phyloP scores from a whole-genome alignment of 2,329 filamentous ascomycete genomes.

The Arthrobotrys megalospora region DNA sequence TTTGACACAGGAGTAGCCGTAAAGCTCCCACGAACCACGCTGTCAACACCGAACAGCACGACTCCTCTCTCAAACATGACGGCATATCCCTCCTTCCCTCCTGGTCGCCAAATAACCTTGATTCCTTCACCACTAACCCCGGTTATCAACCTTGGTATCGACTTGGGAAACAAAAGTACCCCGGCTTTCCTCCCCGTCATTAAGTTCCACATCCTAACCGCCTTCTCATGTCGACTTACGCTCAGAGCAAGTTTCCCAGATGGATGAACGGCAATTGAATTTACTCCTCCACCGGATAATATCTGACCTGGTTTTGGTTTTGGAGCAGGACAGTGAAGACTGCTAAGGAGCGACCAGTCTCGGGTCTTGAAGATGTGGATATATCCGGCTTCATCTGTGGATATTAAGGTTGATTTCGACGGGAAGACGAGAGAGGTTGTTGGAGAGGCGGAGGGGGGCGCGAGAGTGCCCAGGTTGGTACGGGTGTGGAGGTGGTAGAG shows the following conservation, averaged over 20 bases:
- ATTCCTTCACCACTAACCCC: slow-evolving; percentile 85
- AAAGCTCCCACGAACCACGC: slow-evolving; percentile 81
- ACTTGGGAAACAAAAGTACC: slow-evolving; percentile 85
- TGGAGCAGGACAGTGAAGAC: slow-evolving; percentile 89
- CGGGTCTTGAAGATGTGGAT: slow-evolving; percentile 88
- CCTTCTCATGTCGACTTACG: slow-evolving; percentile 88
- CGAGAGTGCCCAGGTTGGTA: slow-evolving; percentile 86
- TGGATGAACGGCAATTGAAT: slow-evolving; percentile 94
- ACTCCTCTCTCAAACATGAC: slow-evolving; percentile 90
- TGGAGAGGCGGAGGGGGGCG: slow-evolving; percentile 83
- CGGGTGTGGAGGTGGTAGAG: slow-evolving; percentile 74
- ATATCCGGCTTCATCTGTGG: slow-evolving; percentile 90
- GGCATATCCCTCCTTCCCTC: slow-evolving; percentile 82
- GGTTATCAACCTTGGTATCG: slow-evolving; percentile 81
- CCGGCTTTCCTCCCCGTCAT: slow-evolving; percentile 97
- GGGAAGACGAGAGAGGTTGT: slow-evolving; percentile 87
- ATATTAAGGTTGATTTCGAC: slow-evolving; percentile 86
- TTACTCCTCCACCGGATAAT: slow-evolving; percentile 77
- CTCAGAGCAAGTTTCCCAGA: slow-evolving; percentile 97
- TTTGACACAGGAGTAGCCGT: slow-evolving; percentile 80
- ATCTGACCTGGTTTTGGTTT: slow-evolving; percentile 79
- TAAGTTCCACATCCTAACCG: slow-evolving; percentile 95
- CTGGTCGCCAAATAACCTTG: slow-evolving; percentile 83
- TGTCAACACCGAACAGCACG: slow-evolving; percentile 89
- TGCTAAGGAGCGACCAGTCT: slow-evolving; percentile 89